A percentile compares a stretch with the other conserved stretches of the same genome.
These are phyloP conservation scores for Telopea speciosissima DNA, from an alignment of 177 flowering plant species.

Conservation along the genomic window DNA sequence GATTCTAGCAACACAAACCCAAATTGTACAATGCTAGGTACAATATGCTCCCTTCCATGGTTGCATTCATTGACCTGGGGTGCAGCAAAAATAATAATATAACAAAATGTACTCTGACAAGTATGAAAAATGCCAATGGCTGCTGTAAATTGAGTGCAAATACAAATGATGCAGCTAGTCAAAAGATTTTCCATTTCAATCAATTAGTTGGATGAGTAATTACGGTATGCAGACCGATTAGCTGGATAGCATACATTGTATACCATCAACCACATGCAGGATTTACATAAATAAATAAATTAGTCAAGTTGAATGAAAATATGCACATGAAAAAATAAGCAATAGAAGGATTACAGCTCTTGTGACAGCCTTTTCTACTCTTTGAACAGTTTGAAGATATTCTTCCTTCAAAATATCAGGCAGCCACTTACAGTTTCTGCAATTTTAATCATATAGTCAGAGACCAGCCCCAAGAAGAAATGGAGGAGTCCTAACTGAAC, in stretches of 20 bases:
- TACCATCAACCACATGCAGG: too few relatives aligned
- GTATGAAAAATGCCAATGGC: not conserved
- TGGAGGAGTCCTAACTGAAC: not conserved
- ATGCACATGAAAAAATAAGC: slow-evolving; percentile 4
- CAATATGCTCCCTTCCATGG: slow-evolving; percentile 78
- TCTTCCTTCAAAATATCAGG: slow-evolving; percentile 54
- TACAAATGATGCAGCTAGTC: not conserved
- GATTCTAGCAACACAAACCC: slow-evolving; percentile 64
- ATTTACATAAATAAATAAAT: not conserved
- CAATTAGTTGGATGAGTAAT: too few relatives aligned
- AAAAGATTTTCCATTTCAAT: too few relatives aligned
- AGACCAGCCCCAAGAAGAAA: not conserved
- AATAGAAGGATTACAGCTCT: slow-evolving; percentile 56
- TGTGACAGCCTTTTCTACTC: slow-evolving; percentile 56
- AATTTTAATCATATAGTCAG: slow-evolving; percentile 4
- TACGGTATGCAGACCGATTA: too few relatives aligned
- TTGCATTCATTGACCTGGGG: slow-evolving; percentile 66
- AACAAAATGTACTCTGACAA: not conserved
- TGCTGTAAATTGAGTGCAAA: not conserved
- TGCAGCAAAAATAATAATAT: not conserved
- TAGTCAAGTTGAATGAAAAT: not conserved
- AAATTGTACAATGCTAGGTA: slow-evolving; percentile 63
- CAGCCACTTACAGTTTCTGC: slow-evolving; percentile 70
- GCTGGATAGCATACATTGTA: too few relatives aligned
- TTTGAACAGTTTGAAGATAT: slow-evolving; percentile 35